Conservation (phyloP, 1,284 basidiomycete genomes). For the Tilletia walkeri region DNA sequence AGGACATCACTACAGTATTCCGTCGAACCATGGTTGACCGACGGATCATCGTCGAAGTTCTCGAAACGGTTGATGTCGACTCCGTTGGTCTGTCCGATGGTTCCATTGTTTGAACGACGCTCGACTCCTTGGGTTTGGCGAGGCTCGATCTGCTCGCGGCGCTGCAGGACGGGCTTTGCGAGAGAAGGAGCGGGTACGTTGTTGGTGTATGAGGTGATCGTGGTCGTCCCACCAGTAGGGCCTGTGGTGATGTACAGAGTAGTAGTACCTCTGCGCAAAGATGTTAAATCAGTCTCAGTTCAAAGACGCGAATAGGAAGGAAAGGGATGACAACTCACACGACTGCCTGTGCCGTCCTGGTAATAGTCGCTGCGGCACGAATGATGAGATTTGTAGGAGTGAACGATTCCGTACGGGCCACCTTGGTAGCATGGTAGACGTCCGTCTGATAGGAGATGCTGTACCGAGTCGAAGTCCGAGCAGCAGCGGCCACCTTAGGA, state of each 20-base stretch:
- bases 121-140: not conserved
- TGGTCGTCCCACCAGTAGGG: not conserved
- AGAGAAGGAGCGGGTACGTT: slow-evolving; percentile 4
- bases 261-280: slow-evolving; percentile 2
- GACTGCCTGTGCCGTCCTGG: not conserved
- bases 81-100: not conserved
- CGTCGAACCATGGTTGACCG: not conserved
- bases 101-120: not conserved
- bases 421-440: not conserved
- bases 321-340: not conserved
- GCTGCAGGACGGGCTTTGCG: not conserved
- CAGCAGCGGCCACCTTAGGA: not conserved
- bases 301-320: too few relatives aligned
- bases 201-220: slow-evolving; percentile 7
- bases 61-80: not conserved
- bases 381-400: not conserved
- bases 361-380: not conserved
- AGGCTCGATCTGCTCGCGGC: slow-evolving; percentile 2
- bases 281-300: too few relatives aligned
- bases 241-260: not conserved
- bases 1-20: slow-evolving; percentile 14
- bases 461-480: not conserved
- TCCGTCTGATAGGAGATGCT: not conserved
- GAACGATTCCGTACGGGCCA: not conserved
- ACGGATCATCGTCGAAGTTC: not conserved